These are phyloP conservation scores for Sclerotinia subarctica DNA, from an alignment of 2,329 filamentous ascomycete genomes.

Conservation along the genomic window DNA sequence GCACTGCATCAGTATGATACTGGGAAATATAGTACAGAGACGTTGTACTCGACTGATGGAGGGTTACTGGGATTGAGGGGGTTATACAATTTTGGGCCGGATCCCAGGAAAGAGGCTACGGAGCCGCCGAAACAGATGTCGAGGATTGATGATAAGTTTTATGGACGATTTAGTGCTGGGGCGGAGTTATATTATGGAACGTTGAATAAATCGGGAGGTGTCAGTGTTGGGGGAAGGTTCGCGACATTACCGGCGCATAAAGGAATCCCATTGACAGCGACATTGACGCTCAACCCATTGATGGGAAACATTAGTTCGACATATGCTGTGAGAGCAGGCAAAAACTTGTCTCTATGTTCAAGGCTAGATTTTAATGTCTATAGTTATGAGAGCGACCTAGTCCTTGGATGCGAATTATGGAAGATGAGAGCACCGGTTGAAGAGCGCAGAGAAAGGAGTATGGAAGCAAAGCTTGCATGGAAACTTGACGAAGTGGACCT, in stretches of 20 bases:
- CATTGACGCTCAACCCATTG: slow-evolving; percentile 85
- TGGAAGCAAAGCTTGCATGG: slow-evolving; percentile 55
- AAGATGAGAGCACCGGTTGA: slow-evolving; percentile 48
- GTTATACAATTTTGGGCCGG: slow-evolving; percentile 82
- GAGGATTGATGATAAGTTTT: slow-evolving; percentile 55
- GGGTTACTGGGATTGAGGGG: slow-evolving; percentile 83
- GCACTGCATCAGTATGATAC: slow-evolving; percentile 76
- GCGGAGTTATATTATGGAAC: slow-evolving; percentile 95
- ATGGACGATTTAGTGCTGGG: slow-evolving; percentile 83
- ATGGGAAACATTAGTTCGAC: slow-evolving; percentile 91
- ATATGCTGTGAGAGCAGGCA: slow-evolving; percentile 85
- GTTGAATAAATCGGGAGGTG: slow-evolving; percentile 87
- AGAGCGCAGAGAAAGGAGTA: slow-evolving; percentile 44
- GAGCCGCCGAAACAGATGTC: slow-evolving; percentile 24
- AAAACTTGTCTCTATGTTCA: slow-evolving; percentile 79
- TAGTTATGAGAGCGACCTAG: slow-evolving; percentile 93
- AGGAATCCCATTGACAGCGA: slow-evolving; percentile 90
- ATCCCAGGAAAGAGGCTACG: slow-evolving; percentile 31
- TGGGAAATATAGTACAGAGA: slow-evolving; percentile 84
- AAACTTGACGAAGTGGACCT: slow-evolving; percentile 42
- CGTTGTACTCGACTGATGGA: slow-evolving; percentile 88
- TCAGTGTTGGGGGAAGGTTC: slow-evolving; percentile 85
- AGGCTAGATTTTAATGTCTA: slow-evolving; percentile 97
- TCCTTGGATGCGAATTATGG: slow-evolving; percentile 92
- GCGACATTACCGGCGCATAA: slow-evolving; percentile 77